Evolutionary conservation across 163 green algal species (phyloP).

Genomic region (Scenedesmus sp.): DNA sequence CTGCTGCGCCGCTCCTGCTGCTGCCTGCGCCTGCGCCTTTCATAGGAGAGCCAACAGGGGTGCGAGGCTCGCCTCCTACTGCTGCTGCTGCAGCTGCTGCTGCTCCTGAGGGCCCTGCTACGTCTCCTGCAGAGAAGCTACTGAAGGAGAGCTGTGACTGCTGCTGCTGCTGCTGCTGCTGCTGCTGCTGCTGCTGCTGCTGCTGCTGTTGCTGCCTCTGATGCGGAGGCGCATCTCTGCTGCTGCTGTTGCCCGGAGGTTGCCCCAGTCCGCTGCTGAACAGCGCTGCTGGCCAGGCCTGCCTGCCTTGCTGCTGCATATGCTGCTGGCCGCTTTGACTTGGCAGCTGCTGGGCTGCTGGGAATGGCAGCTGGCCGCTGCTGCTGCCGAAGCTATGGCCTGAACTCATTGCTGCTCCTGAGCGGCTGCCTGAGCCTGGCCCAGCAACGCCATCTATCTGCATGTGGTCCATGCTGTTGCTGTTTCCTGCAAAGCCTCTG

Average conservation of each 20-base stretch:
- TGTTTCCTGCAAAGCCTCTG: neutral
- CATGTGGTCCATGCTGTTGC: conserved; percentile 31
- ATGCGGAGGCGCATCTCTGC: neutral
- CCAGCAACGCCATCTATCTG: conserved; percentile 29
- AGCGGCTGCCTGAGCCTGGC: neutral
- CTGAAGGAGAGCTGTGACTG: neutral
- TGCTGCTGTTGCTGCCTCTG: conserved; percentile 8
- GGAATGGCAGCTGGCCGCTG: neutral
- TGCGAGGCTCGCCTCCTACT: conserved; percentile 26
- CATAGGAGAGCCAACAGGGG: conserved; percentile 37
- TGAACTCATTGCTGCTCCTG: neutral
- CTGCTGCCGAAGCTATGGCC: neutral
- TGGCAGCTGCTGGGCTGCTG: neutral
- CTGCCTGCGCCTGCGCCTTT: conserved; percentile 29
- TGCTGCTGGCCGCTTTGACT: neutral
- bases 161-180: neutral
- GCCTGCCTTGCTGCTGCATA: neutral
- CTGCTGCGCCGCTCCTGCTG: conserved; percentile 13
- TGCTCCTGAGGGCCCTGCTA: neutral
- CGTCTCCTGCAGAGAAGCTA: conserved; percentile 23
- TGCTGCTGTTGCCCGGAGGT: neutral
- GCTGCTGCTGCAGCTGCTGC: conserved; percentile 16
- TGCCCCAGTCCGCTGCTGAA: conserved; percentile 3
- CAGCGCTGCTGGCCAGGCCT: conserved; percentile 1
- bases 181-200: neutral